phyloP scores from a whole-genome alignment of 78 protist species.

The Creolimax fragrantissima region DNA sequence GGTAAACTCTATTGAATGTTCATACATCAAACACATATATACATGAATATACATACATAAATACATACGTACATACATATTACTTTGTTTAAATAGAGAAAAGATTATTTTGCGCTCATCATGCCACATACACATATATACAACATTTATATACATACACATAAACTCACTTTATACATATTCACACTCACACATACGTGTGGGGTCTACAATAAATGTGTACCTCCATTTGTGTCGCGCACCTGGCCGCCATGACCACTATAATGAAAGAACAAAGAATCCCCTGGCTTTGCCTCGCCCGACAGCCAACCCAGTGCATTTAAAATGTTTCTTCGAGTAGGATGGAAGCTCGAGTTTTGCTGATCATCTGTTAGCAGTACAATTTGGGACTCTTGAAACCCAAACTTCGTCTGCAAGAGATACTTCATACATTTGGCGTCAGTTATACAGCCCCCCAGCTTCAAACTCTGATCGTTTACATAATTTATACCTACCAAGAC shows the following conservation, averaged over 20 bases:
- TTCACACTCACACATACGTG: too few species aligned
- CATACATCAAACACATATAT: too few species aligned
- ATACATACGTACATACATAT: too few species aligned
- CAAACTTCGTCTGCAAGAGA: background rate
- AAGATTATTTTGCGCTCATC: too few species aligned
- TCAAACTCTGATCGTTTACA: background rate
- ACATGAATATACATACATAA: too few species aligned
- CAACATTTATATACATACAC: too few species aligned
- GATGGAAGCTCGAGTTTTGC: background rate
- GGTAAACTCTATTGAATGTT: too few species aligned
- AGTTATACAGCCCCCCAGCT: constrained; percentile 15
- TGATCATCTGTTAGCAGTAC: constrained; percentile 22
- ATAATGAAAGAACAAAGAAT: constrained; percentile 20
- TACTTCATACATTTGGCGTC: constrained; percentile 30
- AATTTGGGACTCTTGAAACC: background rate
- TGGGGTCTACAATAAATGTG: too few species aligned
- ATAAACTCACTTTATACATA: too few species aligned
- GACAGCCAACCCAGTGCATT: constrained; percentile 10
- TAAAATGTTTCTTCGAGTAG: constrained; percentile 10
- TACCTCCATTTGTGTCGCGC: constrained; percentile 7
- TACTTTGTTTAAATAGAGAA: too few species aligned
- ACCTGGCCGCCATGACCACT: constrained; percentile 22
- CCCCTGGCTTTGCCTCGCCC: constrained; percentile 25
- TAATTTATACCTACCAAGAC: constrained; percentile 25
- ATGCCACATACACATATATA: too few species aligned